Base-by-base conservation (phyloP, 2,329 filamentous ascomycete species). In the Arthrocladium fulminans region DNA sequence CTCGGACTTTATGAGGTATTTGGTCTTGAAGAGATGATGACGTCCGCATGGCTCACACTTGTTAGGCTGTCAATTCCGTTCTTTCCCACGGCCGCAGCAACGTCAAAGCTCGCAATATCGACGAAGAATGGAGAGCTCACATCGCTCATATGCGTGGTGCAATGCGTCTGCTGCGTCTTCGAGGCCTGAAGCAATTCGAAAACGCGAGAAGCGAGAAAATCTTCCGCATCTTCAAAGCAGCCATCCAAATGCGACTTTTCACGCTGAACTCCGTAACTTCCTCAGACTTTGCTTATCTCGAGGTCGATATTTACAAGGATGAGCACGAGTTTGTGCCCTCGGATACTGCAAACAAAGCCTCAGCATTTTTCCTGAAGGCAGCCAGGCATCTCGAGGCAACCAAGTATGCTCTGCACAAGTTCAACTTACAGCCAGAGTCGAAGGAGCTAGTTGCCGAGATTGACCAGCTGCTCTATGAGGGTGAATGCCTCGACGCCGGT, bases 241-340 rank as follows among this genome's bases (percentile, higher is more conserved):
- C 55, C 10, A 57, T 57, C 39, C 55, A 57, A 51, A 53, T 57
- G 54, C 47, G 55, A 10, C 51, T 57, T 3, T 57, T 57, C 43
- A 52, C 54, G 13, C 46, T 57, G 22, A 55, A 52, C 40, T 53
- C 55, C 3, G 51, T 56, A 29, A 52, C 45, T 12, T 53, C 48
- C n/a, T 49, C 48, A 17, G 55, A 57, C 25, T 57, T 57, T 35
- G 51, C 51, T 27, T 49, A 54, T 25, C 50, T 56, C 6, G 55
- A 56, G 23, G 47, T 55, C 20, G 55, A 57, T 23, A 43, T 57
- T 25, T 57, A 53, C 41, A 50, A 54, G 24, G 55, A 57, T 9
- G 54, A 55, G 27, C 46, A 57, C 30, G 55, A 57, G 39, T 55
- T 57, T 27, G 52, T 56, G 6, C 55, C 55, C 8, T 56, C 54